Conservation (phyloP, 2,329 filamentous ascomycete genomes). For the Paecilomyces fulvus region DNA sequence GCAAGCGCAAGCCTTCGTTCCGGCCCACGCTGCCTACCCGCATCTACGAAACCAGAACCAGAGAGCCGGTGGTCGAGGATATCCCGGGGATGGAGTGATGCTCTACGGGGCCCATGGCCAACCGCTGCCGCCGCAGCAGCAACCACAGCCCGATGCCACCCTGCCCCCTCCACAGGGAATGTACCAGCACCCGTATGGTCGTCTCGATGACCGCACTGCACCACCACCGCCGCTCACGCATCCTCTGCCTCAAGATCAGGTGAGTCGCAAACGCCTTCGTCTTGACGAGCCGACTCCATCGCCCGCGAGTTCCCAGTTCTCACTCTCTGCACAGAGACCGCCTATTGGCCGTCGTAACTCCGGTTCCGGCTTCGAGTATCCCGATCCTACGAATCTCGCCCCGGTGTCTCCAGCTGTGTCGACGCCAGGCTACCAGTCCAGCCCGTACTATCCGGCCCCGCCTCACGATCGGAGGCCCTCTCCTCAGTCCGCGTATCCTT, state of each 20-base stretch:
- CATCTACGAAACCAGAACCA: conserved; percentile 38
- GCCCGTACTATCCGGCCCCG: conserved; percentile 28
- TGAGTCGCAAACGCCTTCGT: conserved; percentile 29
- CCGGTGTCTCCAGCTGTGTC: conserved; percentile 39
- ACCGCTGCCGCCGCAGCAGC: conserved; percentile 38
- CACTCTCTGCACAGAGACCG: conserved; percentile 27
- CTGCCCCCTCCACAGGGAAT: conserved; percentile 34
- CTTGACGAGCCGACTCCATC: conserved; percentile 6
- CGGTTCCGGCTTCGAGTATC: conserved; percentile 37
- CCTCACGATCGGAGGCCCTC: conserved; percentile 36
- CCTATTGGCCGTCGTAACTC: conserved; percentile 34
- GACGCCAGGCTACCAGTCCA: conserved; percentile 33
- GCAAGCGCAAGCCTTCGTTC: conserved; percentile 66
- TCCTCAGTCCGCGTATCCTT: conserved; percentile 36
- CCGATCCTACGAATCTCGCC: conserved; percentile 39
- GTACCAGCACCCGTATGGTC: conserved; percentile 31
- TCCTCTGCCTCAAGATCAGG: conserved; percentile 36
- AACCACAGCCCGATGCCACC: conserved; percentile 28
- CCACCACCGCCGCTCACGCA: conserved; percentile 29
- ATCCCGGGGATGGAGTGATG: conserved; percentile 28
- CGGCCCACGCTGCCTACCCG: conserved; percentile 59
- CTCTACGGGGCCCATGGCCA: conserved; percentile 45
- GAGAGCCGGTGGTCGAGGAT: conserved; percentile 23
- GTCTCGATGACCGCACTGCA: conserved; percentile 18
- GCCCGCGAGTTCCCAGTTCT: conserved; percentile 1